Conservation (phyloP, 1,284 basidiomycete genomes). For the Hymenochaete sp. region DNA sequence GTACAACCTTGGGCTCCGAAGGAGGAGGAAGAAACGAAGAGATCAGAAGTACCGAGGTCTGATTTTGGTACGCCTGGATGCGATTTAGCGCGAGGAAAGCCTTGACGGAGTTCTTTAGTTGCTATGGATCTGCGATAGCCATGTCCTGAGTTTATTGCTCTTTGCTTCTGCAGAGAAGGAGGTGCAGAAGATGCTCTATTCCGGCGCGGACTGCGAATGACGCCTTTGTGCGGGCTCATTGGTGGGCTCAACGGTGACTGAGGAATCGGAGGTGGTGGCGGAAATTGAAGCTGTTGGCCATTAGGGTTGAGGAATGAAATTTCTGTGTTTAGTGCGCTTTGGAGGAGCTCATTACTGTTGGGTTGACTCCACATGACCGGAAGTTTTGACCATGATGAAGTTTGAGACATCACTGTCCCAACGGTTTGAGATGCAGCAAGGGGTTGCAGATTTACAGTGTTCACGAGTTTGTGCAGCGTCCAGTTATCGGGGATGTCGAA, state of each 20-base stretch:
- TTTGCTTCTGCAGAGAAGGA: constrained; percentile 12
- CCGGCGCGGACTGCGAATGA: constrained; percentile 13
- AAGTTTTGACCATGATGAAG: background rate
- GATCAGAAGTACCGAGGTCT: too few relatives aligned
- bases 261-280: background rate
- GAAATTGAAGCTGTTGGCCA: too few relatives aligned
- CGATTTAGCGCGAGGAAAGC: constrained; percentile 8
- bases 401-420: constrained; percentile 5
- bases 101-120: constrained; percentile 4
- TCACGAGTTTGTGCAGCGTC: too few relatives aligned
- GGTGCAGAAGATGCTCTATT: constrained; percentile 22
- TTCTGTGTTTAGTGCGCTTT: constrained; percentile 8
- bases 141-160: too few relatives aligned
- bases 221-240: constrained; percentile 9
- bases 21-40: background rate
- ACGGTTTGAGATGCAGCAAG: too few relatives aligned
- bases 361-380: constrained; percentile 11
- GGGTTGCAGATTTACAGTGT: too few relatives aligned
- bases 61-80: constrained; percentile 6
- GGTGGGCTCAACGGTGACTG: background rate
- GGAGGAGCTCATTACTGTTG: constrained; percentile 10
- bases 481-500: constrained; percentile 29
- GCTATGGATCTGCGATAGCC: constrained; percentile 2
- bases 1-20: background rate
- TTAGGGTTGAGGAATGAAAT: constrained; percentile 1